Evolutionary conservation across 2,329 filamentous ascomycete species (phyloP).

Genomic region (Botrytis fragariae): DNA sequence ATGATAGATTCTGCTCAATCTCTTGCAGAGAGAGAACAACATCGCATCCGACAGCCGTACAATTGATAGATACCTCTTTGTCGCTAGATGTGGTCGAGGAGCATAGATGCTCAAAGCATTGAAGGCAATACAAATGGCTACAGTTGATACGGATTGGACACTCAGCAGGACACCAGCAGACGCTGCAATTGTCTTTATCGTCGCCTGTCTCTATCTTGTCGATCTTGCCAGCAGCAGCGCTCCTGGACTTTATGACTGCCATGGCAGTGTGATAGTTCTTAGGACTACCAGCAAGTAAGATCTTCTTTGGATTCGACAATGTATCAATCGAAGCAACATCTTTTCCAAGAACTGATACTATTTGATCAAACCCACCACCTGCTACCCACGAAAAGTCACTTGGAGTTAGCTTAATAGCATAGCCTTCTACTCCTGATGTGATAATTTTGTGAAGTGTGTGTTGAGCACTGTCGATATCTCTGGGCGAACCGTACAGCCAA

Average conservation of each 20-base stretch:
- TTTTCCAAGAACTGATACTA: neutral
- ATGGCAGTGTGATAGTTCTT: conserved; percentile 11
- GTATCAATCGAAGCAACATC: conserved; percentile 29
- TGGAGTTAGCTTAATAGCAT: conserved; percentile 36
- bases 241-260: neutral
- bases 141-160: neutral
- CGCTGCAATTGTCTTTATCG: neutral
- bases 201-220: neutral
- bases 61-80: conserved; percentile 23
- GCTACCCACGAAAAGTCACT: neutral
- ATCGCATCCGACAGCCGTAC: conserved; percentile 18
- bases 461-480: neutral
- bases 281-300: neutral
- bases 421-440: conserved; percentile 22
- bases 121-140: conserved; percentile 40
- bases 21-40: conserved; percentile 21
- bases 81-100: conserved; percentile 27
- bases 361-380: neutral
- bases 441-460: conserved; percentile 38
- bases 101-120: conserved; percentile 43
- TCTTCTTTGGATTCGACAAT: neutral
- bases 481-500: neutral
- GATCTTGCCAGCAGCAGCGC: conserved; percentile 3
- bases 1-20: conserved; percentile 19
- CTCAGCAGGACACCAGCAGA: conserved; percentile 7